phyloP scores from a whole-genome alignment of 768 basidiomycete species.

The Coprinellus aureogranulatus region DNA sequence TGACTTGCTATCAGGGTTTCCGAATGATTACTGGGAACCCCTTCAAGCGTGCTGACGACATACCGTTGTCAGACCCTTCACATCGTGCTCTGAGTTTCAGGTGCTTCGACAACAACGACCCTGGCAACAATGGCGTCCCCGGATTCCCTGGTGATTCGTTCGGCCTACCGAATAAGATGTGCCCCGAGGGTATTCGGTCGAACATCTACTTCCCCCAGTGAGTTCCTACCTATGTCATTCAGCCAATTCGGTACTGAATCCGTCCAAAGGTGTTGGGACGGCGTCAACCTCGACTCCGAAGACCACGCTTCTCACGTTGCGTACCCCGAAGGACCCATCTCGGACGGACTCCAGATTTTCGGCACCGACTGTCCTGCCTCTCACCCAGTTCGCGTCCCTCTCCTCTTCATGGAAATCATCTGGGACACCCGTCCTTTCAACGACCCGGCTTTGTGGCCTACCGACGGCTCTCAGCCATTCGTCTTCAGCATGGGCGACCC shows the following conservation, averaged over 20 bases:
- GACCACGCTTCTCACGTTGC: constrained; percentile 11
- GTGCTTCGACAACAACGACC: constrained; percentile 8
- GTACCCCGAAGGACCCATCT: constrained; percentile 2
- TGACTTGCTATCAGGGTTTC: constrained; percentile 1
- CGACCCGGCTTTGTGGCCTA: constrained; percentile 7
- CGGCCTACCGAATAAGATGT: constrained; percentile 2
- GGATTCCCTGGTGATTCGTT: constrained; percentile 6
- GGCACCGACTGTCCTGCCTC: constrained; percentile 10
- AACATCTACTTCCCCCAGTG: constrained; percentile 14
- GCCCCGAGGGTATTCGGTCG: constrained; percentile 8
- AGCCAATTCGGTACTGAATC: not conserved
- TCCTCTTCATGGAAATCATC: constrained; percentile 11
- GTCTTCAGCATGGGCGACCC: constrained; percentile 12
- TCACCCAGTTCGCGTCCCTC: constrained; percentile 9
- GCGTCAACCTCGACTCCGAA: constrained; percentile 6
- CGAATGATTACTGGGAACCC: constrained; percentile 11
- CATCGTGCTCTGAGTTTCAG: constrained; percentile 4
- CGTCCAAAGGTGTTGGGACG: constrained; percentile 7
- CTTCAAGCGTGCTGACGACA: constrained; percentile 2
- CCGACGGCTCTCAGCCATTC: constrained; percentile 9
- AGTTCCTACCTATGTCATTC: not conserved
- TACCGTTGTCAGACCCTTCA: not conserved
- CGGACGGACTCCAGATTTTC: constrained; percentile 1
- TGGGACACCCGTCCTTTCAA: constrained; percentile 12
- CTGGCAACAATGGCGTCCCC: constrained; percentile 4